Evolutionary conservation across 352 stramenopile genomes (phyloP), one percentile per base, ranked within the genome.

Genomic region (Hyaloperonospora arabidopsidis): DNA sequence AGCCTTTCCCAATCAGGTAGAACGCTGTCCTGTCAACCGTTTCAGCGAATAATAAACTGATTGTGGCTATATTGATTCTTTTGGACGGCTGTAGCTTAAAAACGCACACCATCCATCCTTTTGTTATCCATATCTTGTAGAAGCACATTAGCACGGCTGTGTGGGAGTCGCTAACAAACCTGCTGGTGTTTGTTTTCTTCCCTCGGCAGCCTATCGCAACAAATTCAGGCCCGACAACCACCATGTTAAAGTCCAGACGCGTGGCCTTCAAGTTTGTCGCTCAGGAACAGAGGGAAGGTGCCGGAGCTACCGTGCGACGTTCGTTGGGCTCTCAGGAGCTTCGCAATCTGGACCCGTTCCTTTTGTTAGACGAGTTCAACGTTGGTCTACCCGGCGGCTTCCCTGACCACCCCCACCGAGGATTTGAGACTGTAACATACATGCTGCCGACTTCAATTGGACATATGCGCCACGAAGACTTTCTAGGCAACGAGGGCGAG

Each of bases 391-490:
- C 86, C 1, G 84, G 89, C 23, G 89, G 89, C 1, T 97, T 96
- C 72, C 82, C 89, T 1, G 69, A 88, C 28, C 91, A 97, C 72
- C 86, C 87, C 18, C 91, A 97, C 67, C 65, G 86, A 45, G 91
- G 91, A 18, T 97, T 97, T 53, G 74, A 96, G 46, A 97, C 88
- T 1, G 70, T 97, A 0, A 97, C 91, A 18, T 96, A 96, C 65
- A 76, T 93, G 66, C 58, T 97, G 10, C 72, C 72, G 21, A 68
- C 59, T 0, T 77, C 68, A 4, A 71, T 86, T 47, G 89, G 91
- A 23, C 74, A 80, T 18, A 90, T 97, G 67, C 56, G 60, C 0
- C 91, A 97, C 61, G 70, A 90, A 44, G 89, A 97, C 72, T 94
- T 84, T 57, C 32, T 74, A 10, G 71, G 69, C 43, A 76, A 84